Conservation (phyloP, 306 rosid genomes). For the Acacia confusa region DNA sequence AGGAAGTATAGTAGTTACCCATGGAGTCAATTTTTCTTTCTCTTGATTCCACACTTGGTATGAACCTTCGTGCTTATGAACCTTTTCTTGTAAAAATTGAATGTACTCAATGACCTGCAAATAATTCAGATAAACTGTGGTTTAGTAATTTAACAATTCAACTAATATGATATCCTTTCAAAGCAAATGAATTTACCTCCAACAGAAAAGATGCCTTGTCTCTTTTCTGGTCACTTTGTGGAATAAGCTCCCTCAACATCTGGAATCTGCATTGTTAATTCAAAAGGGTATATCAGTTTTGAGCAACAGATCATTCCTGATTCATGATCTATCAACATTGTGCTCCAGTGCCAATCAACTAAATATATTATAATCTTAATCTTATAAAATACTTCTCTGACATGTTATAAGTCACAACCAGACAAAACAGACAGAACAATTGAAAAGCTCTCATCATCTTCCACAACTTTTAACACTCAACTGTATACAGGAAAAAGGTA, state of each 20-base stretch:
- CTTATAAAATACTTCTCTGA: not conserved
- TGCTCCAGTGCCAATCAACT: conserved; percentile 7
- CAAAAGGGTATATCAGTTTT: conserved; percentile 21
- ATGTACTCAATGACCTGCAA: conserved; percentile 88
- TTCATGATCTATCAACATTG: conserved; percentile 15
- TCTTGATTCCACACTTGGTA: conserved; percentile 79
- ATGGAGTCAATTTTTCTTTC: conserved; percentile 61
- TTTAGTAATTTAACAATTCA: not conserved
- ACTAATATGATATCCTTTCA: conserved; percentile 1
- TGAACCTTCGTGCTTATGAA: conserved; percentile 74
- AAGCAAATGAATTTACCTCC: conserved; percentile 57
- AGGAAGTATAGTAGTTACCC: conserved; percentile 57
- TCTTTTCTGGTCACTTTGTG: conserved; percentile 96
- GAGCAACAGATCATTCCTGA: conserved; percentile 6
- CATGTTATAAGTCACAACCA: not conserved
- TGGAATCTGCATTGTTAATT: conserved; percentile 68
- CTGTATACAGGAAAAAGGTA: not conserved
- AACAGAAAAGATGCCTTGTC: conserved; percentile 95
- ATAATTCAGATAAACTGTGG: conserved; percentile 23
- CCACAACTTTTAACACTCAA: not conserved
- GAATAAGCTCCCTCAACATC: conserved; percentile 90
- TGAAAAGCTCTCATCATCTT: not conserved
- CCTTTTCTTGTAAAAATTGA: conserved; percentile 88
- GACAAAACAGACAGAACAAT: not conserved
- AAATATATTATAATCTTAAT: not conserved